Evolutionary conservation across 352 stramenopile species (phyloP), one percentile per base, ranked within the genome.

Genomic region (Plasmopara viticola): DNA sequence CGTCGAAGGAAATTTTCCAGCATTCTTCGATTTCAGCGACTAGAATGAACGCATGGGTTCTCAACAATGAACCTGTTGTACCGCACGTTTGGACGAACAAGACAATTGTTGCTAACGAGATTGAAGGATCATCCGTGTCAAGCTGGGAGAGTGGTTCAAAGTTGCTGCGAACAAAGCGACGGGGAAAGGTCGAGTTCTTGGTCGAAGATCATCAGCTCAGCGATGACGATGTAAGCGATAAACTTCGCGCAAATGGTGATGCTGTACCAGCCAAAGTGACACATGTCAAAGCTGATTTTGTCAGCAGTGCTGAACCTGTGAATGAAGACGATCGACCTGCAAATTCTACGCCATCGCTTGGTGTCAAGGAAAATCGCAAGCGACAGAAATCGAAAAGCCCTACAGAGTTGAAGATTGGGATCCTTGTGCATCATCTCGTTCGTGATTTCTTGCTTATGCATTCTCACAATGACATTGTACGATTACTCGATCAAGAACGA

Each of bases 391-490:
- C 7, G 4, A 29, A 37, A n/a, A 42, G 12, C 1, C 12, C 15
- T 5, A 15, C 6, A 6, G 42, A 52, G 15, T 50, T 42, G 38
- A 53, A 39, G 29, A 40, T 55, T 7, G 63, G 76, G 10, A 51
- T 60, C 13, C 72, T 70, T 29, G 59, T 78, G 13, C 61, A 82
- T 29, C 63, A 80, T 33, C 62, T 87, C n/a, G 67, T 88, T n/a
- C 73, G 71, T 2, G 70, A 86, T 20, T 86, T 84, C 33, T 60
- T 90, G 9, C 57, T 67, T 18, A 63, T 66, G 9, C 69, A 76
- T 31, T 66, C 68, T 43, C 66, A 68, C 0, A 56, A 66, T 2
- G 54, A 70, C 12, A 56, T 86, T 48, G 55, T 70, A 18, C 46
- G 60, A 30, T 48, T 78, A 48, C 62, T 86, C 31, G 71, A 81